Conservation (phyloP, 106 monocot species). For the Posidonia australis region DNA sequence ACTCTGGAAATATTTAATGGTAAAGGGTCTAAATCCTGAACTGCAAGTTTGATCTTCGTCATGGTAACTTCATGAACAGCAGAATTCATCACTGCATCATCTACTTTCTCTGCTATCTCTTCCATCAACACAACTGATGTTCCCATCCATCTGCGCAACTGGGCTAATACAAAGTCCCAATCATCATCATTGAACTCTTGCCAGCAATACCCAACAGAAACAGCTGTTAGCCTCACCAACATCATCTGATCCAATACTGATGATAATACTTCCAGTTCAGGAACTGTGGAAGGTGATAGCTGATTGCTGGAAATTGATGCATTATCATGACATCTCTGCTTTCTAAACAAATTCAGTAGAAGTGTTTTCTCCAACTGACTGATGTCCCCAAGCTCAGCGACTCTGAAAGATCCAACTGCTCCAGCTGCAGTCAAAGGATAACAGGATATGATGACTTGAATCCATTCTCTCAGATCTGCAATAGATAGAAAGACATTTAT, state of each 20-base stretch:
- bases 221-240: conserved; percentile 50
- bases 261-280: conserved; percentile 9
- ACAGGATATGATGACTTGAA: conserved; percentile 74
- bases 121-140: conserved; percentile 67
- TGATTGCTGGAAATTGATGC: not conserved
- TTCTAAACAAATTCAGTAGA: conserved; percentile 61
- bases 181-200: conserved; percentile 67
- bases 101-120: conserved; percentile 64
- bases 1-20: conserved; percentile 34
- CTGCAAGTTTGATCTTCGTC: conserved; percentile 37
- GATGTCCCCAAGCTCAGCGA: conserved; percentile 31
- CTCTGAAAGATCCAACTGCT: conserved; percentile 24
- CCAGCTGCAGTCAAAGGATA: conserved; percentile 43
- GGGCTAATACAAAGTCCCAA: conserved; percentile 61
- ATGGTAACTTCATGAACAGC: conserved; percentile 14
- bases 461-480: conserved; percentile 76
- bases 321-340: conserved; percentile 25
- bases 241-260: conserved; percentile 29
- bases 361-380: conserved; percentile 29
- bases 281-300: not conserved
- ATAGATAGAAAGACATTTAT: conserved; percentile 20
- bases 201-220: conserved; percentile 85
- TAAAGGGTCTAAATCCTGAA: conserved; percentile 37
- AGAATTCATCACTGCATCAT: conserved; percentile 33
- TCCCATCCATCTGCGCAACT: conserved; percentile 41